Evolutionary conservation across 139 green algal genomes (phyloP).

Genomic region (Picochlorum sp.): DNA sequence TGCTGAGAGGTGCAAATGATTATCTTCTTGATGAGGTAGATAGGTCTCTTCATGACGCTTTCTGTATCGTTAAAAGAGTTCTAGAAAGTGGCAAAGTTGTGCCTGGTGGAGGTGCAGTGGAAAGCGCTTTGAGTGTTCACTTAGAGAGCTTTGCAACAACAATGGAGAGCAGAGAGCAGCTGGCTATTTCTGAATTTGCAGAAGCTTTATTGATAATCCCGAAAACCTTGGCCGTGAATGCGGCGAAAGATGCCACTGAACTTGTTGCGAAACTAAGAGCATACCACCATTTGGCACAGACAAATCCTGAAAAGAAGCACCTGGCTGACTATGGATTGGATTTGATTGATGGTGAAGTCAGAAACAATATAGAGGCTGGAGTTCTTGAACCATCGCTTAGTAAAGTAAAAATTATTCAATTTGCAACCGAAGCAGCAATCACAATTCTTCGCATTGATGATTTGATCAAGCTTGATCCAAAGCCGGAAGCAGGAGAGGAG

Average conservation of each 20-base stretch:
- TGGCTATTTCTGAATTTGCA: constrained; percentile 92
- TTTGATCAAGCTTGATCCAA: constrained; percentile 78
- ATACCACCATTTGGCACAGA: constrained; percentile 87
- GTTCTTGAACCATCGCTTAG: constrained; percentile 91
- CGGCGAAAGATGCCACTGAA: constrained; percentile 90
- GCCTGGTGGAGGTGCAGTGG: constrained; percentile 84
- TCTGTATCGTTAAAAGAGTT: constrained; percentile 97
- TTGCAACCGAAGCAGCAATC: constrained; percentile 98
- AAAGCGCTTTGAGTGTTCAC: constrained; percentile 87
- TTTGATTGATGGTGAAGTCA: constrained; percentile 53
- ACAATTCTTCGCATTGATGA: constrained; percentile 99
- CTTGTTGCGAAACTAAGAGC: constrained; percentile 87
- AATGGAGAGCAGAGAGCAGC: constrained; percentile 89
- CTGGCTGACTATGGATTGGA: constrained; percentile 65
- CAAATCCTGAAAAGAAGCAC: constrained; percentile 40
- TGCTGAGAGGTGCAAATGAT: constrained; percentile 95
- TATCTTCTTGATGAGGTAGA: constrained; percentile 99
- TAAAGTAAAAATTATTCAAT: constrained; percentile 95
- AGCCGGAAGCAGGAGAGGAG: constrained; percentile 38
- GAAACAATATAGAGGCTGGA: constrained; percentile 87
- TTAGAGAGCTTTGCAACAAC: constrained; percentile 93
- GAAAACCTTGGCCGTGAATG: constrained; percentile 92
- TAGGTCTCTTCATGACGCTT: constrained; percentile 87
- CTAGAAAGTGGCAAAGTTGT: constrained; percentile 88
- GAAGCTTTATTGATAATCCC: constrained; percentile 83